These are phyloP conservation scores for Calvatia gigantea DNA, from an alignment of 768 basidiomycete genomes.

Conservation along the genomic window DNA sequence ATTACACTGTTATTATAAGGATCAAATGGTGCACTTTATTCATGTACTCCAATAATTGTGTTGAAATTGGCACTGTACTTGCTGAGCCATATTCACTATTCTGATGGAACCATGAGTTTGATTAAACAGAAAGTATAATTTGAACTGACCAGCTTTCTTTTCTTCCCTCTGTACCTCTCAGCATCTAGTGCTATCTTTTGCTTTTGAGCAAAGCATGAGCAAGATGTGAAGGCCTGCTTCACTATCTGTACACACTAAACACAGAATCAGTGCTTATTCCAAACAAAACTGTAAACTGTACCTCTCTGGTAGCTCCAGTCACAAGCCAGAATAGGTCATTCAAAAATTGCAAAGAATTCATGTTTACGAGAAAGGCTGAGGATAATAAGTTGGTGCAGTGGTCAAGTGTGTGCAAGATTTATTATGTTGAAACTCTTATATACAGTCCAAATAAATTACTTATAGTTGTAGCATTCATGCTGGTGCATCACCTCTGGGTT, in stretches of 20 bases:
- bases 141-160: not conserved
- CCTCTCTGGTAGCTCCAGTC: not conserved
- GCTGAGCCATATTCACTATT: not conserved
- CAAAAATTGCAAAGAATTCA: not conserved
- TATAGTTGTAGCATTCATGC: no score
- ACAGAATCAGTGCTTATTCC: not conserved
- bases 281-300: not conserved
- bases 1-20: no score
- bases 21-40: no score
- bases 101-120: not conserved
- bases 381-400: no score
- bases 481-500: no score
- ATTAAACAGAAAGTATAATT: not conserved
- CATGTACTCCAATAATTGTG: no score
- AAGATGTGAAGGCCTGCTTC: not conserved
- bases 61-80: not conserved
- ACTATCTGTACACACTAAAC: not conserved
- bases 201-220: not conserved
- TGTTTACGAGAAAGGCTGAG: no score
- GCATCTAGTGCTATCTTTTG: not conserved
- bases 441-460: no score
- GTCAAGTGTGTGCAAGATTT: no score
- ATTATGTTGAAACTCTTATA: no score
- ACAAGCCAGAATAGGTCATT: not conserved
- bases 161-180: not conserved